Conservation (phyloP, 306 rosid genomes). For the Lathyrus aphaca region DNA sequence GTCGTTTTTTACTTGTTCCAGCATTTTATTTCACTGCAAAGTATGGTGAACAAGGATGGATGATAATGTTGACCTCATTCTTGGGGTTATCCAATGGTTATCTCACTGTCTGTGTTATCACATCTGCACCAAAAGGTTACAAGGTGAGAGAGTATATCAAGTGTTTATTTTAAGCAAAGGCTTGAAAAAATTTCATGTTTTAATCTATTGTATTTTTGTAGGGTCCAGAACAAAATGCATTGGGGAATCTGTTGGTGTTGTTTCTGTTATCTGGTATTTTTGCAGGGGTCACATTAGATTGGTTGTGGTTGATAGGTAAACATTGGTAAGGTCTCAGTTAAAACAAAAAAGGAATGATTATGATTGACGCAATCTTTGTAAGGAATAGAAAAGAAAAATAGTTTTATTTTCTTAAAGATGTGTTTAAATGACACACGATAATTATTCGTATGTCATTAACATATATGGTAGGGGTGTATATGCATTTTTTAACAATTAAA, state of each 20-base stretch:
- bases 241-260: conserved; percentile 82
- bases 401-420: background rate
- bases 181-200: background rate
- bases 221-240: conserved; percentile 98
- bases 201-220: conserved; percentile 32
- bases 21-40: conserved; percentile 86
- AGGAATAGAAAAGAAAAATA: background rate
- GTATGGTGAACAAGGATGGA: conserved; percentile 88
- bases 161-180: conserved; percentile 4
- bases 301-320: conserved; percentile 94
- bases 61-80: conserved; percentile 82
- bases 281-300: conserved; percentile 86
- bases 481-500: too few relatives aligned
- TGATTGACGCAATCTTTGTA: background rate
- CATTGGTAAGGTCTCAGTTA: conserved; percentile 59
- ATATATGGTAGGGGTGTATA: background rate
- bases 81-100: conserved; percentile 88
- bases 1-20: conserved; percentile 77
- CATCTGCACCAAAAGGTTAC: conserved; percentile 94
- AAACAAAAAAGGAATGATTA: background rate
- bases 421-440: background rate
- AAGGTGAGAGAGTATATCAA: conserved; percentile 54
- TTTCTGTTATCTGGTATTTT: conserved; percentile 81
- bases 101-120: conserved; percentile 82
- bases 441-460: background rate